Base-by-base conservation (phyloP, 441 rosid genomes). In the Erodium texanum region DNA sequence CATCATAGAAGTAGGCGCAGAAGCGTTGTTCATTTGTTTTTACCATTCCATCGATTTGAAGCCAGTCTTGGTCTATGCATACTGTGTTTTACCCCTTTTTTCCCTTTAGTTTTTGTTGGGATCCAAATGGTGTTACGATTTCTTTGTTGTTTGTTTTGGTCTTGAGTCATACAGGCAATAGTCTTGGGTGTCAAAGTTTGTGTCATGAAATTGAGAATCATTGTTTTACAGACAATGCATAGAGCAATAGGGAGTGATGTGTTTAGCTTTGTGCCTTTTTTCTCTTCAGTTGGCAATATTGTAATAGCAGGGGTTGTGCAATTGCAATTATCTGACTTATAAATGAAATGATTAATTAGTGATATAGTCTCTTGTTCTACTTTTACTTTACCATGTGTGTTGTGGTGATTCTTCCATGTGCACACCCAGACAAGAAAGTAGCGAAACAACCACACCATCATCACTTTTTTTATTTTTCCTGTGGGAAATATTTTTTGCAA, bases 1-100 rank as follows among this genome's bases (percentile, higher is more conserved):
- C 69, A 38, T 66, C 68, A 59, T 27, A 67, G 81, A 68, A 76
- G 84, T 81, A 79, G 85, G 92, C 71, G 70, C 84, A 74, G 89
- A 89, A 87, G 94, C 80, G 92, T 89, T 89, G 97, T 69, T 77
- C 81, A 73, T 69, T 73, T 71, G 8, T 62, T 12, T 15, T 45
- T 27, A 27, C n/a, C n/a, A n/a, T n/a, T n/a, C n/a, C n/a, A n/a
- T n/a, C n/a, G n/a, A n/a, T n/a, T n/a, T n/a, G n/a, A n/a, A n/a
- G n/a, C n/a, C n/a, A 27, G 4, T 4, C 29, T 27, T 27, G 29
- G 29, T 27, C 29, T 27, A 27, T 1, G 29, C 29, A 27, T 27
- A 1, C 1, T 27, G 4, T 4, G 1, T 36, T 69, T 7, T n/a
- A 38, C n/a, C 24, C 18, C 64, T 67, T 66, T 66, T 66, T 70